Conservation (phyloP, 2,329 filamentous ascomycete genomes). For the Alternaria gaisen region DNA sequence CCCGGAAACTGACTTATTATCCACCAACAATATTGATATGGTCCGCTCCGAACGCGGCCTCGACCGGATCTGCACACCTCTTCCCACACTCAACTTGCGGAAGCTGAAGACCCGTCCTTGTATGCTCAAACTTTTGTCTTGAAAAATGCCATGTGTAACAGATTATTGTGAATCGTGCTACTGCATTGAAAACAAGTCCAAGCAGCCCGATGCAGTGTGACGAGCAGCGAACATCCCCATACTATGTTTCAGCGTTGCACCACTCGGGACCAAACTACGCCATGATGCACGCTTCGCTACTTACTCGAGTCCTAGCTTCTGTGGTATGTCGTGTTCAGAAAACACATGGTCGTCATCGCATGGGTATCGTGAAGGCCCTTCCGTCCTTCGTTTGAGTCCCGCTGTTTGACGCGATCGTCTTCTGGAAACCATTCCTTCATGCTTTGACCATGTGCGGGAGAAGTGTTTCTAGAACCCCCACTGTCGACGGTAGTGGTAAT, state of each 20-base stretch:
- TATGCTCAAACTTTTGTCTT: constrained; percentile 16
- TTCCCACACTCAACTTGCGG: constrained; percentile 3
- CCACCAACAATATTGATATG: constrained; percentile 19
- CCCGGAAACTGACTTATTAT: constrained; percentile 25
- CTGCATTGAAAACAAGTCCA: constrained; percentile 35
- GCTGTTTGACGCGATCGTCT: constrained; percentile 28
- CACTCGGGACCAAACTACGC: constrained; percentile 30
- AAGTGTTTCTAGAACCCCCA: constrained; percentile 28
- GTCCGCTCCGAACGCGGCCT: constrained; percentile 6
- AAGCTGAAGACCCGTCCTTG: constrained; percentile 7
- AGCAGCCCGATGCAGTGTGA: constrained; percentile 24
- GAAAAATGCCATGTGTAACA: constrained; percentile 27
- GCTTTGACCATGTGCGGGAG: constrained; percentile 17
- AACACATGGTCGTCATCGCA: constrained; percentile 26
- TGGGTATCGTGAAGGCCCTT: constrained; percentile 14
- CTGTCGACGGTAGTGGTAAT: constrained; percentile 19
- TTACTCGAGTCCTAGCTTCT: constrained; percentile 26
- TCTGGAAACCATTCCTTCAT: constrained; percentile 26
- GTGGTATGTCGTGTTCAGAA: constrained; percentile 27
- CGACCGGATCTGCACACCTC: constrained; percentile 17
- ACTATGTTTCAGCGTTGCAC: constrained; percentile 37
- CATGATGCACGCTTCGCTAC: constrained; percentile 26
- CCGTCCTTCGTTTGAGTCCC: constrained; percentile 17
- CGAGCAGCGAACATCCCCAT: constrained; percentile 33
- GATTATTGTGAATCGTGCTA: constrained; percentile 31